Evolutionary conservation across 2,329 filamentous ascomycete species (phyloP).

Genomic region (Pseudomassariella vexata): DNA sequence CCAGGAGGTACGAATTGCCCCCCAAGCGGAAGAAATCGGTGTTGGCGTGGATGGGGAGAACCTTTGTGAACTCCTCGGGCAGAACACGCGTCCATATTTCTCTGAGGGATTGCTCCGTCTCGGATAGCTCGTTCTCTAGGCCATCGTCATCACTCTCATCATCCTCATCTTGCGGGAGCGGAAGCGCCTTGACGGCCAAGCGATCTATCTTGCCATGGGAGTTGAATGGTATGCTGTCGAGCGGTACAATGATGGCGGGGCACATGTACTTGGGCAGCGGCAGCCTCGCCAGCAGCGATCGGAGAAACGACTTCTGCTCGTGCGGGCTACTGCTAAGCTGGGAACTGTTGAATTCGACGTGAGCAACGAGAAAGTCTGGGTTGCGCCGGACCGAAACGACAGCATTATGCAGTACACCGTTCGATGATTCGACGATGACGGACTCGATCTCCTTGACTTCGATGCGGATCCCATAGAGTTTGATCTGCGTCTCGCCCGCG

Average conservation of each 20-base stretch:
- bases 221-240: conserved; percentile 24
- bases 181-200: conserved; percentile 4
- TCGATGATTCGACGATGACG: too few species aligned
- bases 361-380: too few species aligned
- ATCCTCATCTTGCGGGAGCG: conserved; percentile 5
- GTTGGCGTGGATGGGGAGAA: conserved; percentile 7
- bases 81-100: conserved; percentile 15
- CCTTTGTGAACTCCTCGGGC: conserved; percentile 12
- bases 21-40: conserved; percentile 35
- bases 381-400: too few species aligned
- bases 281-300: conserved; percentile 9
- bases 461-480: too few species aligned
- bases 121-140: too few species aligned
- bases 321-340: too few species aligned
- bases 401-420: too few species aligned
- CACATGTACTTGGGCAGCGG: conserved; percentile 29
- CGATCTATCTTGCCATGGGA: conserved; percentile 23
- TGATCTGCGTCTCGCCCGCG: too few species aligned
- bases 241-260: conserved; percentile 19
- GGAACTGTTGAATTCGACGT: too few species aligned
- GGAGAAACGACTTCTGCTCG: conserved; percentile 8
- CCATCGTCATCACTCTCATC: too few species aligned
- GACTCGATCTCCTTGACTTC: too few species aligned
- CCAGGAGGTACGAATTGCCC: conserved; percentile 33
- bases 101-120: conserved; percentile 5